Evolutionary conservation across 352 stramenopile species (phyloP), one percentile per base, ranked within the genome.

Genomic region (Globisporangium cederbergense): DNA sequence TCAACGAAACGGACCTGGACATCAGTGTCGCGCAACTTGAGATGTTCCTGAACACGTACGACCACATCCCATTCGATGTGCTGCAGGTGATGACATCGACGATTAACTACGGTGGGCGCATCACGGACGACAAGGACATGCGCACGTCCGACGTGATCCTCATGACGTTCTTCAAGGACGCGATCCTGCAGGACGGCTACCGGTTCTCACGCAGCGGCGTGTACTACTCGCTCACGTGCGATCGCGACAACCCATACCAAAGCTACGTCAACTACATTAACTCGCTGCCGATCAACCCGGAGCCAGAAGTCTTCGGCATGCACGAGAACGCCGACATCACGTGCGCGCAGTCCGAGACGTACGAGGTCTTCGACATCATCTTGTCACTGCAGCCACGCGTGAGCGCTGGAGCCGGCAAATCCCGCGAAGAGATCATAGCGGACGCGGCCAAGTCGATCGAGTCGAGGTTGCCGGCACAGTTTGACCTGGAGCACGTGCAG

Each of bases 1-100:
- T 99, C 68, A 99, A 99, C 65, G 93, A 98, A 52, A 98, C 95
- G 0, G 96, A 99, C 69, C 76, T 98, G 36, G 89, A 97, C 50
- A 96, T 98, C 45, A 89, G 81, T 28, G 77, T 88, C 16, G 82
- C 86, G 5, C 85, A 95, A 58, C 76, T 96, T 0, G 84, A 93
- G 51, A 91, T 96, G 80, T 96, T 95, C 58, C 58, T 96, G 28
- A 83, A 96, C 60, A 90, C 87, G 46, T 96, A 96, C 68, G 80
- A 93, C 10, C 72, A 91, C 40, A 82, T 95, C 30, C 88, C 86
- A 9, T 96, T 91, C 68, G 81, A 92, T 32, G 90, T 98, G 45
- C 73, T 98, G 9, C 82, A 91, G 56, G 95, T 98, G 50, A 93
- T 98, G 77, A 98, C 91, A 4, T 97, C 89, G 8, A 95, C 96